Conservation (phyloP, 1,284 basidiomycete species). For the Marasmius fiardii region DNA sequence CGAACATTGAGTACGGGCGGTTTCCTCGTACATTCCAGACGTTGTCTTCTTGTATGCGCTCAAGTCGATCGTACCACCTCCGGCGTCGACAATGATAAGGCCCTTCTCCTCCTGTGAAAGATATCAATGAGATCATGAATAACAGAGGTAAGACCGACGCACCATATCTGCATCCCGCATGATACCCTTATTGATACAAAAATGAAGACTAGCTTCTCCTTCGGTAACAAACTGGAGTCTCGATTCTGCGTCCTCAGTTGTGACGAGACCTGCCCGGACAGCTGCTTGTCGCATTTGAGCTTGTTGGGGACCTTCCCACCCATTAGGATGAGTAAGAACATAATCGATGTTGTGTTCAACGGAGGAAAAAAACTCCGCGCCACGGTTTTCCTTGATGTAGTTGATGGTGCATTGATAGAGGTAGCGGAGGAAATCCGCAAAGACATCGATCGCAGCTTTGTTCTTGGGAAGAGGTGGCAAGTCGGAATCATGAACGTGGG, state of each 20-base stretch:
- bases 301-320: conserved; percentile 28
- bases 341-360: conserved; percentile 18
- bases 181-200: conserved; percentile 37
- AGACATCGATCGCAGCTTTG: conserved; percentile 6
- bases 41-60: conserved; percentile 12
- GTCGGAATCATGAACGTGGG: not conserved
- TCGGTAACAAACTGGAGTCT: conserved; percentile 46
- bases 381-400: conserved; percentile 3
- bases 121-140: not conserved
- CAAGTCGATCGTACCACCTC: conserved; percentile 44
- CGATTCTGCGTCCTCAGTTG: conserved; percentile 19
- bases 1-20: conserved; percentile 38
- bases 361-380: conserved; percentile 12
- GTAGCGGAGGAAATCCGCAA: conserved; percentile 20
- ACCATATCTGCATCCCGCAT: conserved; percentile 36
- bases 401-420: conserved; percentile 45
- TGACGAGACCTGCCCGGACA: conserved; percentile 20
- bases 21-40: conserved; percentile 31
- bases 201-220: conserved; percentile 49
- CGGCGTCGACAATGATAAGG: conserved; percentile 46
- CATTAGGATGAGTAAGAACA: conserved; percentile 26
- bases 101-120: conserved; percentile 29
- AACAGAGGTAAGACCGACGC: conserved; percentile 2
- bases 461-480: conserved; percentile 3
- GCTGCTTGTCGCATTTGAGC: conserved; percentile 24